Evolutionary conservation across 306 rosid species (phyloP).

Genomic region (Cyclanthera cordifolia): DNA sequence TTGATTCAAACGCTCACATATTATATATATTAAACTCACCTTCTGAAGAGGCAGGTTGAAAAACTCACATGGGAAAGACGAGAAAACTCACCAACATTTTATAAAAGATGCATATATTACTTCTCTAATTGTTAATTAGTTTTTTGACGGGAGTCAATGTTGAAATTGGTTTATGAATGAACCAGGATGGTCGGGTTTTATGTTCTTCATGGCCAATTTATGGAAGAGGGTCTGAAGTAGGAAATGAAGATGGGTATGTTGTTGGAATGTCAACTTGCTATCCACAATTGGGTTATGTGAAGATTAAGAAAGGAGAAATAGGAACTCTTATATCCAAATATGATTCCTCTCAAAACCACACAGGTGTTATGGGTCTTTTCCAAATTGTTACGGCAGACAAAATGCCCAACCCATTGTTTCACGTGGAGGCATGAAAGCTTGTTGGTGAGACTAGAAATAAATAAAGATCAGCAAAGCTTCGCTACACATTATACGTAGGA

Average conservation of each 20-base stretch:
- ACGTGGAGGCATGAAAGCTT: background rate
- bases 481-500: too few relatives aligned
- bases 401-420: conserved; percentile 26
- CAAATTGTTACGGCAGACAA: conserved; percentile 52
- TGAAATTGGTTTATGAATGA: background rate
- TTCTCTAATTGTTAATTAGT: too few relatives aligned
- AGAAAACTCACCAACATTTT: too few relatives aligned
- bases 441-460: background rate
- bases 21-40: too few relatives aligned
- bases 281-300: conserved; percentile 50
- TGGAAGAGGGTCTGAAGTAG: conserved; percentile 55
- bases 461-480: too few relatives aligned
- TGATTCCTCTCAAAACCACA: conserved; percentile 28
- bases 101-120: too few relatives aligned
- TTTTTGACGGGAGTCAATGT: too few relatives aligned
- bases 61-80: too few relatives aligned
- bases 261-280: conserved; percentile 85
- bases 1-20: too few relatives aligned
- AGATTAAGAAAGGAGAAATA: conserved; percentile 45
- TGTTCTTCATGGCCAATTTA: conserved; percentile 64
- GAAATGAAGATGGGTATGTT: conserved; percentile 51
- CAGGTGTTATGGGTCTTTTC: conserved; percentile 73
- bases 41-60: too few relatives aligned
- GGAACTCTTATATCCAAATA: conserved; percentile 41
- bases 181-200: conserved; percentile 56